These are phyloP conservation scores for Hibiscus mutabilis DNA, from an alignment of 345 rosid species.

Conservation along the genomic window DNA sequence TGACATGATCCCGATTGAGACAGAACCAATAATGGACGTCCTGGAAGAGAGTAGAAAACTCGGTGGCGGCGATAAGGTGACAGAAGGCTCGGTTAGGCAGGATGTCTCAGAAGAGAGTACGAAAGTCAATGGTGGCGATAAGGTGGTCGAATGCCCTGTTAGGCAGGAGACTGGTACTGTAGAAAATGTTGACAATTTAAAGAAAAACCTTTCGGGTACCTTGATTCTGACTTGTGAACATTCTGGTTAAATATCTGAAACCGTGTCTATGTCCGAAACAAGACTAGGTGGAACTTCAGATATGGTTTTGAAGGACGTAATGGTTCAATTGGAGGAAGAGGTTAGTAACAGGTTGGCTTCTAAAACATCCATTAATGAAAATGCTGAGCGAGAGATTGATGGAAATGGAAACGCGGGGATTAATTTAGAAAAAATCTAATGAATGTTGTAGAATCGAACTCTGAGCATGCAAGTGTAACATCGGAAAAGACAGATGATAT, in stretches of 20 bases:
- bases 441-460: neutral
- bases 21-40: conserved; percentile 15
- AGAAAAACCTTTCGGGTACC: neutral
- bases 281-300: conserved; percentile 18
- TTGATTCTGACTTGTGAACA: conserved; percentile 6
- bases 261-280: conserved; percentile 24
- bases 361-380: conserved; percentile 16
- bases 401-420: neutral
- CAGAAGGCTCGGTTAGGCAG: conserved; percentile 5
- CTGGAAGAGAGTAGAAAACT: conserved; percentile 20
- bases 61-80: conserved; percentile 10
- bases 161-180: conserved; percentile 7
- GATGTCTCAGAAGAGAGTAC: conserved; percentile 20
- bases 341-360: conserved; percentile 21
- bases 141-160: conserved; percentile 7
- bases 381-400: conserved; percentile 3
- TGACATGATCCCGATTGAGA: conserved; percentile 12
- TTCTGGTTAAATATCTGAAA: conserved; percentile 17
- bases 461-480: neutral
- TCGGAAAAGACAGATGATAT: neutral
- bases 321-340: conserved; percentile 32
- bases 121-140: conserved; percentile 13
- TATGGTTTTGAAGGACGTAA: conserved; percentile 30
- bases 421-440: neutral
- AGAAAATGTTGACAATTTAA: conserved; percentile 14